phyloP scores from a whole-genome alignment of 228 moss, liverwort and hornwort genomes.

The Sphagnum fallax region DNA sequence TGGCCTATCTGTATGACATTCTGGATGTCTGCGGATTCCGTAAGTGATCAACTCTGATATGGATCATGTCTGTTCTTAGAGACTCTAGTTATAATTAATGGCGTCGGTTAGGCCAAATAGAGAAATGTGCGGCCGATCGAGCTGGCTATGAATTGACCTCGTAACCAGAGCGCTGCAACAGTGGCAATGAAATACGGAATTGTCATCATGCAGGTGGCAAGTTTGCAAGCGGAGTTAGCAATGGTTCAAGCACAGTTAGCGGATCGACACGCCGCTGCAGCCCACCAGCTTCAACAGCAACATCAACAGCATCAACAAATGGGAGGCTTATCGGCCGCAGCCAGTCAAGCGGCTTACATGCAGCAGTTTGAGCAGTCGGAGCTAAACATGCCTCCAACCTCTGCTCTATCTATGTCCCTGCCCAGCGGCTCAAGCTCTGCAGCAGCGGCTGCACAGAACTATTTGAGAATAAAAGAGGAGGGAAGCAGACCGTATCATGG shows the following conservation, averaged over 20 bases:
- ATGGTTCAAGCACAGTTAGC: conserved; percentile 87
- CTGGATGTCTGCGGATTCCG: no score
- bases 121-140: no score
- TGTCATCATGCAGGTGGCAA: conserved; percentile 54
- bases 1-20: no score
- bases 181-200: no score
- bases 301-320: conserved; percentile 16
- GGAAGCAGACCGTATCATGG: conserved; percentile 49
- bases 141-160: no score
- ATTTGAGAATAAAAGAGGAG: conserved; percentile 60
- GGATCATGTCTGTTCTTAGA: no score
- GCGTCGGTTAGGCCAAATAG: no score
- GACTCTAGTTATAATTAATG: no score
- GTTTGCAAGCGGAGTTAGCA: conserved; percentile 84
- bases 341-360: conserved; percentile 42
- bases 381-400: conserved; percentile 30
- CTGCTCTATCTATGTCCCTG: conserved; percentile 52
- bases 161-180: background rate
- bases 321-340: conserved; percentile 29
- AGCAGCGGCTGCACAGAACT: conserved; percentile 42
- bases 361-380: conserved; percentile 50
- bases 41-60: no score
- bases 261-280: conserved; percentile 50
- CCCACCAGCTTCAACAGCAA: conserved; percentile 64
- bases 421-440: conserved; percentile 16